phyloP scores from a whole-genome alignment of 176 grass and related monocot species.

The Dactylis glomerata region DNA sequence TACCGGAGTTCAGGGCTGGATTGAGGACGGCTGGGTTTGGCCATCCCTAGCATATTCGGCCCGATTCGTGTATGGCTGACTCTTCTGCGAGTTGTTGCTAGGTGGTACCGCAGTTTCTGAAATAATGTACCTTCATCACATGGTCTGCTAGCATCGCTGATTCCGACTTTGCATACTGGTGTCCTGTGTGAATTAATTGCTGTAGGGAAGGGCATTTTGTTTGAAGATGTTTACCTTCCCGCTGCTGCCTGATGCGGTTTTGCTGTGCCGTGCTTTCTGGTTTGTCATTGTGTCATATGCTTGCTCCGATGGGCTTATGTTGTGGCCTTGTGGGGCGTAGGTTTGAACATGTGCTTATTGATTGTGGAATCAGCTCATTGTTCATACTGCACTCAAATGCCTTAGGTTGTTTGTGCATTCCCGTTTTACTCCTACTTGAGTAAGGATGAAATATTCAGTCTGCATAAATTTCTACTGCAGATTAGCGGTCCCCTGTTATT shows the following conservation, averaged over 20 bases:
- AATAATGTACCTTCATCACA: neutral
- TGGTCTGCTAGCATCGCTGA: neutral
- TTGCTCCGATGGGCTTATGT: neutral
- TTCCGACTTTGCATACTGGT: neutral
- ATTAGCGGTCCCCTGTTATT: neutral
- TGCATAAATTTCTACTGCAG: slow-evolving; percentile 17
- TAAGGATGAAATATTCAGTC: neutral
- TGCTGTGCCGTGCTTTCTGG: neutral
- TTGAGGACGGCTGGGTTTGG: neutral
- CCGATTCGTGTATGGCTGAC: neutral
- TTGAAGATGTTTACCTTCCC: neutral
- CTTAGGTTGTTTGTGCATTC: neutral
- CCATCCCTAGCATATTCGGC: neutral
- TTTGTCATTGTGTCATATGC: neutral
- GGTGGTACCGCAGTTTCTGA: neutral
- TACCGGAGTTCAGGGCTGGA: neutral
- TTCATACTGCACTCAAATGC: neutral
- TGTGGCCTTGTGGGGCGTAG: neutral
- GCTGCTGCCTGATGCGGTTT: neutral
- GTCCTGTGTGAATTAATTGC: neutral
- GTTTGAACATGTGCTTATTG: neutral
- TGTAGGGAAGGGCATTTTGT: neutral
- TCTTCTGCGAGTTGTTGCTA: neutral
- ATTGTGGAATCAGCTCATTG: neutral
- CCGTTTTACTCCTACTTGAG: neutral